phyloP scores from a whole-genome alignment of 2,329 filamentous ascomycete species.

The Scedosporium apiospermum region DNA sequence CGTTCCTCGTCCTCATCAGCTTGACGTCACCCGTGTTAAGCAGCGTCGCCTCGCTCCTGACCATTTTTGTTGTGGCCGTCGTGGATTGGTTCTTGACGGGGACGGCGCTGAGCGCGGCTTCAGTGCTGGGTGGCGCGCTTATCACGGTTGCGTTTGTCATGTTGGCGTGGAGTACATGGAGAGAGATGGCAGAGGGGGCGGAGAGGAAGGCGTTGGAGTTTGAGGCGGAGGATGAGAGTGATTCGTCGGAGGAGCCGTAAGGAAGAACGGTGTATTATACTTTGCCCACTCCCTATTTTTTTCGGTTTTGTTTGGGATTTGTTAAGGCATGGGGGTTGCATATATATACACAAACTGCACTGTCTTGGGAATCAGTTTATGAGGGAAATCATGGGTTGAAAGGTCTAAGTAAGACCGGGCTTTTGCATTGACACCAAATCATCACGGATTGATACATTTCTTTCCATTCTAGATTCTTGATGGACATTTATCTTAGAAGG shows the following conservation, averaged over 20 bases:
- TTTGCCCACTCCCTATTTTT: too few species aligned
- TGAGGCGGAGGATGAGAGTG: slow-evolving; percentile 35
- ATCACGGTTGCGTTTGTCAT: slow-evolving; percentile 86
- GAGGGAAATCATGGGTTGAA: too few species aligned
- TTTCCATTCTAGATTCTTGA: too few species aligned
- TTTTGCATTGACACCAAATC: too few species aligned
- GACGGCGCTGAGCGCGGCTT: slow-evolving; percentile 61
- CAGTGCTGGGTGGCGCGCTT: slow-evolving; percentile 71
- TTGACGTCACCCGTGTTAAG: slow-evolving; percentile 87
- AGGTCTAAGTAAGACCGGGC: too few species aligned
- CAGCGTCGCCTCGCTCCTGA: slow-evolving; percentile 85
- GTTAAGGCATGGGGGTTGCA: too few species aligned
- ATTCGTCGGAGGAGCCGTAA: slow-evolving; percentile 21
- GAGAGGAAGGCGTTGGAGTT: slow-evolving; percentile 46
- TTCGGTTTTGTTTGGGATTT: too few species aligned
- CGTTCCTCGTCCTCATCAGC: slow-evolving; percentile 85
- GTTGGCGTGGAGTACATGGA: slow-evolving; percentile 83
- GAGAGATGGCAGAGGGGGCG: slow-evolving; percentile 82
- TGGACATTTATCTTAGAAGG: too few species aligned
- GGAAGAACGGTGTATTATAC: not conserved
- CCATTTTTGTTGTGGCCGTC: slow-evolving; percentile 92
- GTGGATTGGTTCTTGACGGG: slow-evolving; percentile 84
- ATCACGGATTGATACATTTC: too few species aligned
- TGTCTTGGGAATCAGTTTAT: too few species aligned
- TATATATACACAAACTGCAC: too few species aligned